Conservation (phyloP, 192 early-diverging fungal genomes). For the Backusella luteola region DNA sequence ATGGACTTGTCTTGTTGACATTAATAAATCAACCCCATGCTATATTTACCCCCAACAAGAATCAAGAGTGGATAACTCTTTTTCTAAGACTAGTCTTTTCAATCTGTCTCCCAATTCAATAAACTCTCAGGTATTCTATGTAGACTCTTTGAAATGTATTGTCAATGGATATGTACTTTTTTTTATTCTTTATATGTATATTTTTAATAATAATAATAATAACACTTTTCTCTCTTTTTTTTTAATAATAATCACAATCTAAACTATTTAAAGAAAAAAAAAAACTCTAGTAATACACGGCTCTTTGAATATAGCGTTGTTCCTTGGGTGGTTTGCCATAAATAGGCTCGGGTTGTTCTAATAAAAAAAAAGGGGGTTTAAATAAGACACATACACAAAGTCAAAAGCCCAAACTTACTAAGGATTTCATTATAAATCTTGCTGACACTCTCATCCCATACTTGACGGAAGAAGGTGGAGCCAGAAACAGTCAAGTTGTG, state of each 20-base stretch:
- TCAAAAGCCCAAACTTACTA: background rate
- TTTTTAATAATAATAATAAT: too few species aligned
- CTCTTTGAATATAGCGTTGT: slow-evolving; percentile 44
- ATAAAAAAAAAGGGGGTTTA: background rate
- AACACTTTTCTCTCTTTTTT: background rate
- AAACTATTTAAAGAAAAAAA: background rate
- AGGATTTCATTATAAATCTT: slow-evolving; percentile 52
- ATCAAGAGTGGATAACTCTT: too few species aligned
- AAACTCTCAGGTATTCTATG: too few species aligned
- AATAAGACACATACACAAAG: background rate
- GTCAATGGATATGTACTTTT: too few species aligned
- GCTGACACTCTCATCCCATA: slow-evolving; percentile 52
- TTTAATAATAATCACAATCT: background rate
- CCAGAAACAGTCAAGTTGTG: slow-evolving; percentile 46
- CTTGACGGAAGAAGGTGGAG: slow-evolving; percentile 54
- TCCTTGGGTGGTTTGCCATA: slow-evolving; percentile 53
- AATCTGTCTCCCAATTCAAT: too few species aligned
- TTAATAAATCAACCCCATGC: too few species aligned
- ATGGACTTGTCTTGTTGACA: too few species aligned
- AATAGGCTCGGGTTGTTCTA: slow-evolving; percentile 42
- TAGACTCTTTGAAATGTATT: too few species aligned
- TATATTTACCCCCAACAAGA: too few species aligned
- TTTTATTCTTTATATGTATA: too few species aligned
- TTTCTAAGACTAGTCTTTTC: too few species aligned
- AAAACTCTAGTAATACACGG: slow-evolving; percentile 27